phyloP scores from a whole-genome alignment of 371 early-diverging fungal species.

The Nematocida minor region DNA sequence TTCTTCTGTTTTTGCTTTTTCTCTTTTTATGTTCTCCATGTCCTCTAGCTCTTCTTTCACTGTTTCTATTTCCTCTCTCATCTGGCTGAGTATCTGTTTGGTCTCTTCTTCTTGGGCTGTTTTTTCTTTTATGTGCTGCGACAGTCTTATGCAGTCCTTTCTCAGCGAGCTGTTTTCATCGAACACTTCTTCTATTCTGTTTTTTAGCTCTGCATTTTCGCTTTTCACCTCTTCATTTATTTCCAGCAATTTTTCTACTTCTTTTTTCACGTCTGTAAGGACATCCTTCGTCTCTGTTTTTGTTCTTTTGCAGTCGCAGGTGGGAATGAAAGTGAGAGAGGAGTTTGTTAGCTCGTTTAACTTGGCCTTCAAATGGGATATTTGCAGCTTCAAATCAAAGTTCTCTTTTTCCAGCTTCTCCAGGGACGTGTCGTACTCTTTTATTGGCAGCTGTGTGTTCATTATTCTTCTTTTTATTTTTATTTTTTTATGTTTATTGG shows the following conservation, averaged over 20 bases:
- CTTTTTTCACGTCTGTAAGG: constrained; percentile 16
- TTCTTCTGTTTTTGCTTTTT: constrained; percentile 1
- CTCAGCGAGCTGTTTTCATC: constrained; percentile 3
- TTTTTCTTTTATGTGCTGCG: constrained; percentile 23
- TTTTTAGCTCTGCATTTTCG: not conserved
- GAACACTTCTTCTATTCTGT: constrained; percentile 21
- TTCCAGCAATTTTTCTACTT: constrained; percentile 15
- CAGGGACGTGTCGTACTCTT: constrained; percentile 21
- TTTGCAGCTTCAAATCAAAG: constrained; percentile 48
- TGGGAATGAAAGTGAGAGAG: constrained; percentile 14
- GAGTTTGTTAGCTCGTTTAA: constrained; percentile 42
- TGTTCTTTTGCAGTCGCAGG: constrained; percentile 47
- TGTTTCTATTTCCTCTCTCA: constrained; percentile 14
- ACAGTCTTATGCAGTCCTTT: constrained; percentile 41
- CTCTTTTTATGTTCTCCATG: not conserved
- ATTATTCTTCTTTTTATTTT: constrained; percentile 19
- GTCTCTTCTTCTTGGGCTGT: constrained; percentile 12
- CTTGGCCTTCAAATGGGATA: constrained; percentile 12
- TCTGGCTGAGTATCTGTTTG: not conserved
- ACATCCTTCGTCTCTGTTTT: constrained; percentile 29
- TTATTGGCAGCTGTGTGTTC: constrained; percentile 5
- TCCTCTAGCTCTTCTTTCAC: constrained; percentile 26
- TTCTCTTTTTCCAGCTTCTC: constrained; percentile 41
- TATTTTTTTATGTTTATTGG: constrained; percentile 44
- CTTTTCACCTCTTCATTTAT: not conserved